phyloP scores from a whole-genome alignment of 2,329 filamentous ascomycete genomes.

The Incumbomyces lentus region DNA sequence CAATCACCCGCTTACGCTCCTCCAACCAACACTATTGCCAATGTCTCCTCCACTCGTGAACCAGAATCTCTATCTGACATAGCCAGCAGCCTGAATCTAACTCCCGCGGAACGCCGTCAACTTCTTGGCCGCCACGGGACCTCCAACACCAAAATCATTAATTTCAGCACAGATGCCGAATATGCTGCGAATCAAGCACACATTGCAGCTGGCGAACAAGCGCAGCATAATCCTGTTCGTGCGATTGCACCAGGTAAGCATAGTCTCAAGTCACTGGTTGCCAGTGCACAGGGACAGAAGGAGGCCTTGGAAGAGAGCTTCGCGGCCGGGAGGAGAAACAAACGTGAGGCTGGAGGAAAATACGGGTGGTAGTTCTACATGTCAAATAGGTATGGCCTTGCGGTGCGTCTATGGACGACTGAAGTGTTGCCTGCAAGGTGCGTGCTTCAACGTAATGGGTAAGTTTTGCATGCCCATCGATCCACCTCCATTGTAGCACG shows the following conservation, averaged over 20 bases:
- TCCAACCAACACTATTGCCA: slow-evolving; percentile 7
- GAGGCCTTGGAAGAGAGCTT: slow-evolving; percentile 90
- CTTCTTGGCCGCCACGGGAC: slow-evolving; percentile 61
- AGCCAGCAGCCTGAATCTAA: slow-evolving; percentile 68
- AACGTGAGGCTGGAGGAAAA: slow-evolving; percentile 66
- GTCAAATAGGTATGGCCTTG: too few relatives aligned
- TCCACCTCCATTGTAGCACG: too few relatives aligned
- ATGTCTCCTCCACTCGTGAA: slow-evolving; percentile 9
- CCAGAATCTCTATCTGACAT: slow-evolving; percentile 56
- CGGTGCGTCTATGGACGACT: too few relatives aligned
- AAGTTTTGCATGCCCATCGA: too few relatives aligned
- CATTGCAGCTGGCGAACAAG: slow-evolving; percentile 51
- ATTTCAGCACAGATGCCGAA: slow-evolving; percentile 81
- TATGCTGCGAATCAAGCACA: slow-evolving; percentile 76
- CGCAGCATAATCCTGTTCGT: slow-evolving; percentile 71
- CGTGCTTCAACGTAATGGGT: too few relatives aligned
- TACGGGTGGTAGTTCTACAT: slow-evolving; percentile 65
- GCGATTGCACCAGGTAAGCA: slow-evolving; percentile 80
- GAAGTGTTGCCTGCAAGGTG: too few relatives aligned
- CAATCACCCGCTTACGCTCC: slow-evolving; percentile 16
- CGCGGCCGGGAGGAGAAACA: slow-evolving; percentile 66
- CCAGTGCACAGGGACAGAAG: slow-evolving; percentile 67
- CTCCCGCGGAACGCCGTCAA: slow-evolving; percentile 64
- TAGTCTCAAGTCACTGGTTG: slow-evolving; percentile 76
- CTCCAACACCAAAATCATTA: slow-evolving; percentile 58